A percentile compares a stretch with the other conserved stretches of the same genome.
These are phyloP conservation scores for Diospyros lotus DNA, from an alignment of 148 eudicot species.

Conservation along the genomic window DNA sequence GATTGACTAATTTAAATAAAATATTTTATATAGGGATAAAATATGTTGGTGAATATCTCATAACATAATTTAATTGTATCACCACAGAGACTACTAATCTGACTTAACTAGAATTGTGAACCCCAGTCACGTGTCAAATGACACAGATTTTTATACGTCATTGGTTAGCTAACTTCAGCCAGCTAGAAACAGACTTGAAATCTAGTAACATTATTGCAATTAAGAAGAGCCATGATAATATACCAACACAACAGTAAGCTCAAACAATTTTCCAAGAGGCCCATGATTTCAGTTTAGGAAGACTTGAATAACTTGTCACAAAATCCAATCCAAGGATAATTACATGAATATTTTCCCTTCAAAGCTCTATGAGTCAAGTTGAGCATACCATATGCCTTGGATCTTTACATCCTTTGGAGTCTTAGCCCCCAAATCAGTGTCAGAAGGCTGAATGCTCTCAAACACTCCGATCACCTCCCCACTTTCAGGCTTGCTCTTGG, in stretches of 20 bases:
- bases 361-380: constrained; percentile 43
- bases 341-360: background rate
- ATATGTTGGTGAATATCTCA: too few species aligned
- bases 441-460: constrained; percentile 97
- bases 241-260: constrained; percentile 23
- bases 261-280: background rate
- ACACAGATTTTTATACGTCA: too few species aligned
- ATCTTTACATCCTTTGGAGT: constrained; percentile 94
- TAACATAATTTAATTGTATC: too few species aligned
- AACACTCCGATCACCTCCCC: constrained; percentile 95
- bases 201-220: constrained; percentile 1
- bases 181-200: constrained; percentile 15
- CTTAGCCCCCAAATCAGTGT: constrained; percentile 96
- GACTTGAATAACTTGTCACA: constrained; percentile 1
- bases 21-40: too few species aligned
- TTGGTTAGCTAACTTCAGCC: too few species aligned
- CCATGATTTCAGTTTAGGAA: background rate
- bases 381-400: constrained; percentile 97
- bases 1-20: too few species aligned
- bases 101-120: too few species aligned
- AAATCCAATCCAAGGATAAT: too few species aligned
- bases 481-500: constrained; percentile 74
- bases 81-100: too few species aligned
- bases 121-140: too few species aligned
- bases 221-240: constrained; percentile 26